Evolutionary conservation across 768 basidiomycete species (phyloP).

Genomic region (Dentipellis fragilis): DNA sequence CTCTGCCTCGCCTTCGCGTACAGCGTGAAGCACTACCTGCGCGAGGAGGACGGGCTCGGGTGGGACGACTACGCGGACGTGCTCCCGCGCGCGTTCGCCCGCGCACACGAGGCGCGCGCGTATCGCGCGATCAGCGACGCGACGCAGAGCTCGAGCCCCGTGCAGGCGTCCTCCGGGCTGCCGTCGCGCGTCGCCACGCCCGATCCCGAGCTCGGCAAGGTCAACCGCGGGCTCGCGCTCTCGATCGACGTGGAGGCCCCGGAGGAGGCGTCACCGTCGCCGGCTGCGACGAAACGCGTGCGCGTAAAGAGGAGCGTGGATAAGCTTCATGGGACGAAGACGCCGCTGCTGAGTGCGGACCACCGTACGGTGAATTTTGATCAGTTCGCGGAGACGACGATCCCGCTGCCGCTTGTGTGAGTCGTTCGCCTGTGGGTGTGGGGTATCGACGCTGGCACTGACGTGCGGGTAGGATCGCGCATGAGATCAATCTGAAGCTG

Average conservation of each 20-base stretch:
- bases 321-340: constrained; percentile 32
- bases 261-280: neutral
- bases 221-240: neutral
- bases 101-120: constrained; percentile 32
- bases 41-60: constrained; percentile 69
- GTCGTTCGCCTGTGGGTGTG: constrained; percentile 15
- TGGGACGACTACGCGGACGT: constrained; percentile 59
- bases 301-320: constrained; percentile 65
- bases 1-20: constrained; percentile 63
- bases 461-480: constrained; percentile 49
- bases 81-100: constrained; percentile 51
- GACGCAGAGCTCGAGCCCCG: constrained; percentile 8
- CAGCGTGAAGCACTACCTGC: constrained; percentile 72
- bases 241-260: neutral
- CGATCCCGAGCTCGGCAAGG: neutral
- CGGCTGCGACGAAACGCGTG: constrained; percentile 43
- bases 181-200: constrained; percentile 8
- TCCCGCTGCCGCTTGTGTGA: constrained; percentile 78
- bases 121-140: constrained; percentile 21
- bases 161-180: too few relatives aligned
- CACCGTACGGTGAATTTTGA: constrained; percentile 54
- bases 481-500: constrained; percentile 62
- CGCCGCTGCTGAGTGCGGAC: constrained; percentile 52
- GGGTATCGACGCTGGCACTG: neutral
- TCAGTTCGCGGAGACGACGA: constrained; percentile 30